A percentile compares a stretch with the other conserved stretches of the same genome.
Evolutionary conservation across 2,329 filamentous ascomycete species (phyloP).

Genomic region (Microdochium trichocladiopsis): DNA sequence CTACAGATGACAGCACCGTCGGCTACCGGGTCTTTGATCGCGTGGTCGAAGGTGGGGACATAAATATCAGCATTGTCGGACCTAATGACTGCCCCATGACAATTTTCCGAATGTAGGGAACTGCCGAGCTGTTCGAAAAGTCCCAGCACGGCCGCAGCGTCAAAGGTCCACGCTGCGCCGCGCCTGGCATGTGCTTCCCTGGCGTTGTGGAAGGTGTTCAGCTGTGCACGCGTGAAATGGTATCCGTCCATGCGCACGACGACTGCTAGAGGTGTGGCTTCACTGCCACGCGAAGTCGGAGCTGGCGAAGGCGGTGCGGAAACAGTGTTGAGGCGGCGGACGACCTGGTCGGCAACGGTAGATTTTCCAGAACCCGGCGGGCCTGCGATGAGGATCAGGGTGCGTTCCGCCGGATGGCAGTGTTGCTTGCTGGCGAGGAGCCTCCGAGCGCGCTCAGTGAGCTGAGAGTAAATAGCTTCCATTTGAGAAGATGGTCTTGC

Average conservation of each 20-base stretch:
- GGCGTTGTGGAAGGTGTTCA: conserved; percentile 19
- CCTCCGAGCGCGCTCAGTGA: no score
- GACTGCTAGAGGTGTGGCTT: conserved; percentile 3
- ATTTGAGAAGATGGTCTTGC: no score
- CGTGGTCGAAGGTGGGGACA: conserved; percentile 15
- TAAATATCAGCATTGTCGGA: conserved; percentile 4
- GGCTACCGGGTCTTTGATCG: conserved; percentile 12
- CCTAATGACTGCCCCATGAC: background rate
- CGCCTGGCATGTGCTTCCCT: conserved; percentile 19
- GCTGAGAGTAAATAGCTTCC: no score
- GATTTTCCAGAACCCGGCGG: conserved; percentile 15
- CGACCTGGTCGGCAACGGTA: conserved; percentile 12
- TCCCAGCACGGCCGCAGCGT: conserved; percentile 12
- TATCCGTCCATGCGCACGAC: conserved; percentile 21
- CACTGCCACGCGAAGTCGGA: no score
- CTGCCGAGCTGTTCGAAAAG: conserved; percentile 10
- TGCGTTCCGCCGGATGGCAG: background rate
- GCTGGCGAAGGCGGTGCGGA: background rate
- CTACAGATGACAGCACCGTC: conserved; percentile 7
- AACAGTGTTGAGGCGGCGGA: conserved; percentile 3
- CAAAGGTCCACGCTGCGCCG: conserved; percentile 26
- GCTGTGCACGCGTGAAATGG: conserved; percentile 15
- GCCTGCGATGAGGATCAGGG: conserved; percentile 13
- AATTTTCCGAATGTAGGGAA: background rate
- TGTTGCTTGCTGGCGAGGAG: no score